These are phyloP conservation scores for Cornus kousa DNA, from an alignment of 148 eudicot species.

Conservation along the genomic window DNA sequence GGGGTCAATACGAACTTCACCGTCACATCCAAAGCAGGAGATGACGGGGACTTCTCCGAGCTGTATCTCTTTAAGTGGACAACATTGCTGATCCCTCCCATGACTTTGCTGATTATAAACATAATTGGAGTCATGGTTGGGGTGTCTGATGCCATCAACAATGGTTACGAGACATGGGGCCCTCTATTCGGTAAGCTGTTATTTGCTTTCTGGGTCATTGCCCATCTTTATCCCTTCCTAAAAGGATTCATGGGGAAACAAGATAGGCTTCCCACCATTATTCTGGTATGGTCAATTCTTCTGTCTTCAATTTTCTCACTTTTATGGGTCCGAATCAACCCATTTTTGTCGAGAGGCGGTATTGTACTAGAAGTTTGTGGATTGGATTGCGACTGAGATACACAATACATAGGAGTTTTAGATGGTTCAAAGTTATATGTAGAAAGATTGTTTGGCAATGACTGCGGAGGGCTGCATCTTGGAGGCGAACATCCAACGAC, in stretches of 20 bases:
- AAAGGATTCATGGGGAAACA: constrained; percentile 78
- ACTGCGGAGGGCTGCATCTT: constrained; percentile 18
- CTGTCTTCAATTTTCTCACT: constrained; percentile 73
- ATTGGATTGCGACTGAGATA: constrained; percentile 50
- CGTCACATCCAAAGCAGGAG: constrained; percentile 89
- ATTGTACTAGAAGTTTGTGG: constrained; percentile 73
- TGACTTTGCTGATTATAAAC: constrained; percentile 61
- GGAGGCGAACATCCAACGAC: constrained; percentile 13
- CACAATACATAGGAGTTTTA: constrained; percentile 8
- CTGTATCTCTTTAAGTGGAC: constrained; percentile 80
- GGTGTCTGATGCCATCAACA: constrained; percentile 65
- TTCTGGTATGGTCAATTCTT: constrained; percentile 70
- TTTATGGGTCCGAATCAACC: constrained; percentile 71
- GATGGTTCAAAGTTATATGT: neutral
- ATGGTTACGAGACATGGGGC: constrained; percentile 74
- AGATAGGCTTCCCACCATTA: constrained; percentile 56
- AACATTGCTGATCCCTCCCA: constrained; percentile 56
- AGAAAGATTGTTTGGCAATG: constrained; percentile 22
- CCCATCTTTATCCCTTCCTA: constrained; percentile 76
- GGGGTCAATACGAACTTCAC: constrained; percentile 96
- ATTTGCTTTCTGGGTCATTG: constrained; percentile 72
- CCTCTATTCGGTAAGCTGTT: constrained; percentile 64
- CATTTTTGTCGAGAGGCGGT: constrained; percentile 54
- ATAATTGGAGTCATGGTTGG: constrained; percentile 63
- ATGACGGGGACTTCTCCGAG: constrained; percentile 67